Evolutionary conservation across 306 rosid genomes (phyloP), one percentile per base, ranked within the genome.

Genomic region (Ormosia emarginata): DNA sequence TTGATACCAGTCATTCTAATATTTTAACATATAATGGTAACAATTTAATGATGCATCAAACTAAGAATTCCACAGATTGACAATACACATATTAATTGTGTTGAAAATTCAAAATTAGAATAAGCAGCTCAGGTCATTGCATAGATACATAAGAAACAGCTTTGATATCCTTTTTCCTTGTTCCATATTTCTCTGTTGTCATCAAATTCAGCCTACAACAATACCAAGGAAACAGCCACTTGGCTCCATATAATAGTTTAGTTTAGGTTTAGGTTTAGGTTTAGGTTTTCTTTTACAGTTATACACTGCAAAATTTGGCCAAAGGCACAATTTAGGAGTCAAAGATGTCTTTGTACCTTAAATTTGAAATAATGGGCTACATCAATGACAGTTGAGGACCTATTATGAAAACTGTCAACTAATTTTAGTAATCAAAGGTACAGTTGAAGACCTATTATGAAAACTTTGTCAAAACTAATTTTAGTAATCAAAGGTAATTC

Each of bases 61-160:
- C 62, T 29, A 73, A 14, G 24, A 59, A 74, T 39, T 29, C 67
- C 33, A 62, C 14, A 56, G 14, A 39, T 58, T 72, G 71, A 53
- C 79, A 63, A 72, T 4, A 34, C 18, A 32, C 55, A 57, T 46
- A 14, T 41, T 46, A 67, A 56, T 41, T 67, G 65, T 8, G 17
- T 40, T 66, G 57, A 78, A 67, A 40, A 47, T 66, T 79, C 32
- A 79, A 53, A 81, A 56, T 68, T 58, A 53, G 76, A 77, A 67
- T 44, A 58, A 10, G 75, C 40, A 66, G 36, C 66, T 75, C 4
- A 40, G 24, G 46, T 44, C 69, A 57, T n/a, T 75, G 65, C 61
- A 52, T 49, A 47, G 56, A 75, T 36, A 56, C 6, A 33, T 18
- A 43, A 30, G 57, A 43, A 70, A 46, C 67, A 56, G 53, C 80